phyloP scores from a whole-genome alignment of 2,329 filamentous ascomycete species.

The Colletotrichum truncatum region DNA sequence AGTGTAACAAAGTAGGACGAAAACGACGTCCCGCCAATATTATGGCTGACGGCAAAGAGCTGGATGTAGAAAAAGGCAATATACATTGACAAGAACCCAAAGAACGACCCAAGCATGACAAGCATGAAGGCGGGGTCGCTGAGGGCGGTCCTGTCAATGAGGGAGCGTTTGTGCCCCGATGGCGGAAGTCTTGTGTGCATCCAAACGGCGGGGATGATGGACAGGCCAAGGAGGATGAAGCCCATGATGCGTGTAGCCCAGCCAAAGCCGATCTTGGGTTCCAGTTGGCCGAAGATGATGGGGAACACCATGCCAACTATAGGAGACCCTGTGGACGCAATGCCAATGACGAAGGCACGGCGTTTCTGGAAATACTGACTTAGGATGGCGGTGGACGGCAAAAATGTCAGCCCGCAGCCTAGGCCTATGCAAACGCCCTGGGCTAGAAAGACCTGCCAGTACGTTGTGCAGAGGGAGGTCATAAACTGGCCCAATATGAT shows the following conservation, averaged over 20 bases:
- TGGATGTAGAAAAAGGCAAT: slow-evolving; percentile 59
- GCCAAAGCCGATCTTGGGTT: slow-evolving; percentile 61
- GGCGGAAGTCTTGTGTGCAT: slow-evolving; percentile 48
- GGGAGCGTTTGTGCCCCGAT: slow-evolving; percentile 35
- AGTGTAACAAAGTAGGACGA: slow-evolving; percentile 53
- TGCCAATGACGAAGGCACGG: slow-evolving; percentile 43
- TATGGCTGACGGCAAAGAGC: slow-evolving; percentile 50
- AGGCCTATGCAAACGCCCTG: slow-evolving; percentile 50
- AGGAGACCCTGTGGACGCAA: slow-evolving; percentile 44
- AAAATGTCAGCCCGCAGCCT: slow-evolving; percentile 45
- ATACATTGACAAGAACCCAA: slow-evolving; percentile 56
- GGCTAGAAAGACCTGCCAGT: slow-evolving; percentile 52
- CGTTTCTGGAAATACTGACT: slow-evolving; percentile 49
- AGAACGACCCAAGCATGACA: slow-evolving; percentile 46
- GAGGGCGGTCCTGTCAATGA: slow-evolving; percentile 48
- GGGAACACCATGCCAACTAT: slow-evolving; percentile 51
- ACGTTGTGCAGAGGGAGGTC: slow-evolving; percentile 52
- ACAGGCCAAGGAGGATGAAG: slow-evolving; percentile 51
- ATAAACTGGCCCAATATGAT: slow-evolving; percentile 54
- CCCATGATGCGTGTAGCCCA: slow-evolving; percentile 59
- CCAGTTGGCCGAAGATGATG: slow-evolving; percentile 50
- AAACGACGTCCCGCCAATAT: slow-evolving; percentile 43
- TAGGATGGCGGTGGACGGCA: slow-evolving; percentile 47
- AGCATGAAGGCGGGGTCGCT: slow-evolving; percentile 48
- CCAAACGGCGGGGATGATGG: slow-evolving; percentile 46